phyloP scores from a whole-genome alignment of 495 filamentous ascomycete genomes.

The Achaetomiella virescens region DNA sequence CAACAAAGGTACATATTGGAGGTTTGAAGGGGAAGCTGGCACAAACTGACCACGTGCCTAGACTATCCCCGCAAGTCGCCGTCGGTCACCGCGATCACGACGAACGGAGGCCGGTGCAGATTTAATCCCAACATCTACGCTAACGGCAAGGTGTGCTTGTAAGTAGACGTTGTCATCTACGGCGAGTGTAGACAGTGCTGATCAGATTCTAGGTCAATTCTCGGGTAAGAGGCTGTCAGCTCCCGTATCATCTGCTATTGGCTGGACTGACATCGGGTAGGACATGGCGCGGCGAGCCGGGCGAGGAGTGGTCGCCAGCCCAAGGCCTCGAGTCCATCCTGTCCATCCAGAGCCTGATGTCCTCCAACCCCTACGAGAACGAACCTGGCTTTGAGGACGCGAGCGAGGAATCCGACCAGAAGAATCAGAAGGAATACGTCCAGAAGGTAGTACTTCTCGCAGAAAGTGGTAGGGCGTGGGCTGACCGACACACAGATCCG shows the following conservation, averaged over 20 bases:
- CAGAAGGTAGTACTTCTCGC: conserved; percentile 59
- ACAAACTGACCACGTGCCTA: conserved; percentile 23
- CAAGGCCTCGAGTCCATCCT: conserved; percentile 92
- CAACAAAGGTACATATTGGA: conserved; percentile 48
- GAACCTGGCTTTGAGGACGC: conserved; percentile 88
- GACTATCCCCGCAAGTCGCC: conserved; percentile 88
- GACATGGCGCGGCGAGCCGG: conserved; percentile 84
- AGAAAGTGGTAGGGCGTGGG: neutral
- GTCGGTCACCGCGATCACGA: conserved; percentile 67
- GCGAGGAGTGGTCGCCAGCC: conserved; percentile 93
- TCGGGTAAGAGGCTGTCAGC: conserved; percentile 56
- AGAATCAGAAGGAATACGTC: conserved; percentile 71
- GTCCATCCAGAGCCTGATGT: conserved; percentile 95
- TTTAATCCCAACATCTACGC: conserved; percentile 98
- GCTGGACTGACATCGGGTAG: conserved; percentile 43
- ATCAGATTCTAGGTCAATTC: conserved; percentile 63
- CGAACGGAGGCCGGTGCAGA: conserved; percentile 76
- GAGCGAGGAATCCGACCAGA: conserved; percentile 59
- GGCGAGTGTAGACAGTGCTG: conserved; percentile 6
- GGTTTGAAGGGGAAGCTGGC: neutral
- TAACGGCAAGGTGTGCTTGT: conserved; percentile 87
- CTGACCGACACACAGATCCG: conserved; percentile 56
- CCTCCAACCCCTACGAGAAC: conserved; percentile 88
- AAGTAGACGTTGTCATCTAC: conserved; percentile 21
- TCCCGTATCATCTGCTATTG: neutral